A percentile compares a stretch with the other conserved stretches of the same genome.
Conservation (phyloP, 2,329 filamentous ascomycete species). For the Dactylellina drechsleri region DNA sequence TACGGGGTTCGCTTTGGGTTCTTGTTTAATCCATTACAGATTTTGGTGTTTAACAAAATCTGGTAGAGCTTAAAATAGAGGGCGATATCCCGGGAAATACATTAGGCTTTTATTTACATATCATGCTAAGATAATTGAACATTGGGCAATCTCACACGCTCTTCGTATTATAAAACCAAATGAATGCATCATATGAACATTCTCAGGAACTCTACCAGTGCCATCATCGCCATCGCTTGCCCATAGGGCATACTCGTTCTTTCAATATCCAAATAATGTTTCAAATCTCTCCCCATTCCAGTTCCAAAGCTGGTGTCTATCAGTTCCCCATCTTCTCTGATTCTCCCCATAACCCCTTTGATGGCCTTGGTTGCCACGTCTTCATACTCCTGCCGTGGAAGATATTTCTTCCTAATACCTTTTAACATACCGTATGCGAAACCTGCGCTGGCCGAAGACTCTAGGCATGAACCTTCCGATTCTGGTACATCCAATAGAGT, state of each 20-base stretch:
- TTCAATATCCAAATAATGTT: constrained; percentile 81
- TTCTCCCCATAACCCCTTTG: constrained; percentile 73
- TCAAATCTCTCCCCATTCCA: constrained; percentile 76
- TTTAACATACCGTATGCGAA: constrained; percentile 85
- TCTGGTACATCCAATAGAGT: constrained; percentile 76
- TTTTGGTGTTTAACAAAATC: too few relatives aligned
- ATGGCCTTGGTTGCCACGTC: constrained; percentile 73
- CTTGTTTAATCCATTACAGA: too few relatives aligned
- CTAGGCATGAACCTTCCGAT: constrained; percentile 73
- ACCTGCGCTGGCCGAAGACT: constrained; percentile 80
- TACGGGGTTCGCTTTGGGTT: too few relatives aligned
- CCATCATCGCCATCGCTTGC: constrained; percentile 86
- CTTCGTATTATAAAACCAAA: too few relatives aligned
- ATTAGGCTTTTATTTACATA: too few relatives aligned
- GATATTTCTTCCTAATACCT: constrained; percentile 75
- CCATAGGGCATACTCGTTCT: constrained; percentile 85
- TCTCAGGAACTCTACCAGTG: constrained; percentile 77
- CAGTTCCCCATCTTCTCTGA: constrained; percentile 75
- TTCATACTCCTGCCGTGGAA: constrained; percentile 70
- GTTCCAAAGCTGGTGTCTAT: constrained; percentile 81
- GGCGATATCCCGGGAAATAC: too few relatives aligned
- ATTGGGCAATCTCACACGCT: too few relatives aligned
- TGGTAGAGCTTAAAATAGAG: too few relatives aligned
- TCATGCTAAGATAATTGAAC: too few relatives aligned
- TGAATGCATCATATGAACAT: constrained; percentile 65